Base-by-base conservation (phyloP, 495 filamentous ascomycete species). In the Talaromyces nanjingensis region DNA sequence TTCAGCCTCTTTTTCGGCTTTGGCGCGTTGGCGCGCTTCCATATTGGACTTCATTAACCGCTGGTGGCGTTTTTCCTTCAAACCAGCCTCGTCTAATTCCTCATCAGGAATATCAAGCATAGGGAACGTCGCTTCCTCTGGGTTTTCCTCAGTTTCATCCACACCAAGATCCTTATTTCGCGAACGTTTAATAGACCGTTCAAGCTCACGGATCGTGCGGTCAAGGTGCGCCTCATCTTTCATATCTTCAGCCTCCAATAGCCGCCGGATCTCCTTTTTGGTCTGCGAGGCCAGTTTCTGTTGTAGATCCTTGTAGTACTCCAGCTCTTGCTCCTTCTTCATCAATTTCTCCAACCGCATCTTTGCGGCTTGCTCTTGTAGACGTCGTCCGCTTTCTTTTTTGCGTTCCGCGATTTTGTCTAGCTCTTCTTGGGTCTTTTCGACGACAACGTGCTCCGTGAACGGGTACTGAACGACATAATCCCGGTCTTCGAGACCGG, bases 291-390 rank as follows among this genome's bases (percentile, higher is more conserved):
- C 82, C 7, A 96, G 74, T 18, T 81, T 84, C 16, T 76, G 72
- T 63, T 92, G 90, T 4, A 98, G 77, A 60, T 91, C 84, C 70
- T 90, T 91, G 79, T 91, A 97, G 72, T 96, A 97, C 63, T 96
- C 93, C 14, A 98, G 76, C 69, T 98, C 93, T 71, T 96, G 86
- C 74, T 98, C 94, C 74, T 97, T 98, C 68, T 89, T 89, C 70
- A 97, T 90, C 24, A 98, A 79, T 73, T 96, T 92, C 53, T 98
- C 96, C 5, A 98, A 76, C 18, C 94, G 85, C 89, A 96, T 96
- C 72, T 96, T 97, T 3, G 94, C 93, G 0, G 94, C 96, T 71
- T 98, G 94, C 68, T 97, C 94, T 71, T 98, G 94, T 20, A 98
- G 73, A 34, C 96, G 81, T 59, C 93, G 84, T 1, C 94, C 94